Conservation (phyloP, 768 basidiomycete genomes). For the Pulveroboletus ravenelii region DNA sequence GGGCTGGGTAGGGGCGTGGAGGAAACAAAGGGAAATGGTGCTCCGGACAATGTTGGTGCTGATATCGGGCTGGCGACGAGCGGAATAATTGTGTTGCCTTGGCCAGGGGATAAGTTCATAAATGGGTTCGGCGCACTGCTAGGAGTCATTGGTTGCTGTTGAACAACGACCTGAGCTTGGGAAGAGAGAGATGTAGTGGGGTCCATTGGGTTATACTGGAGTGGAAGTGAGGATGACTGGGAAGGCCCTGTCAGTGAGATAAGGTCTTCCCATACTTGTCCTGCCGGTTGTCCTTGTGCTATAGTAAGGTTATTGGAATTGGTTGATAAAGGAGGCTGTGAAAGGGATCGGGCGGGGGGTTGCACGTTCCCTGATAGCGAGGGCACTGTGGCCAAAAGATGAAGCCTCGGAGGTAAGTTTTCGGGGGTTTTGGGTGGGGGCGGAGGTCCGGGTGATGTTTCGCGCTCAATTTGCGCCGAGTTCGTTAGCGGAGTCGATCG, state of each 20-base stretch:
- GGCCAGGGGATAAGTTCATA: constrained; percentile 11
- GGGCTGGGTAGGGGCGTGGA: constrained; percentile 11
- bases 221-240: constrained; percentile 41
- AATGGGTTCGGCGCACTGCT: constrained; percentile 17
- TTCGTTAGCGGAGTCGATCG: constrained; percentile 16
- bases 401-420: constrained; percentile 21
- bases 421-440: constrained; percentile 27
- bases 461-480: constrained; percentile 9
- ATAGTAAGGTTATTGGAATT: constrained; percentile 13
- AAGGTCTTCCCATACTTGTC: constrained; percentile 58
- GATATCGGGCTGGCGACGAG: constrained; percentile 6
- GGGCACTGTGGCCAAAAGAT: constrained; percentile 8
- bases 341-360: constrained; percentile 26
- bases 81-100: neutral
- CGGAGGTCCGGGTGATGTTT: constrained; percentile 21
- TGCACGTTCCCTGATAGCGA: constrained; percentile 11
- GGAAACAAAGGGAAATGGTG: constrained; percentile 7
- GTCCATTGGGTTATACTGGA: constrained; percentile 31
- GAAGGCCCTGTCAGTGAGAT: constrained; percentile 42
- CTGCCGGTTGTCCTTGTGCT: constrained; percentile 6
- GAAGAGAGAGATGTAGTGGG: constrained; percentile 4
- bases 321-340: constrained; percentile 30
- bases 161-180: constrained; percentile 12
- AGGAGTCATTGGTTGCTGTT: constrained; percentile 3
- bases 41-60: neutral